These are phyloP conservation scores for Stellera chamaejasme DNA, from an alignment of 345 rosid species.

Conservation along the genomic window DNA sequence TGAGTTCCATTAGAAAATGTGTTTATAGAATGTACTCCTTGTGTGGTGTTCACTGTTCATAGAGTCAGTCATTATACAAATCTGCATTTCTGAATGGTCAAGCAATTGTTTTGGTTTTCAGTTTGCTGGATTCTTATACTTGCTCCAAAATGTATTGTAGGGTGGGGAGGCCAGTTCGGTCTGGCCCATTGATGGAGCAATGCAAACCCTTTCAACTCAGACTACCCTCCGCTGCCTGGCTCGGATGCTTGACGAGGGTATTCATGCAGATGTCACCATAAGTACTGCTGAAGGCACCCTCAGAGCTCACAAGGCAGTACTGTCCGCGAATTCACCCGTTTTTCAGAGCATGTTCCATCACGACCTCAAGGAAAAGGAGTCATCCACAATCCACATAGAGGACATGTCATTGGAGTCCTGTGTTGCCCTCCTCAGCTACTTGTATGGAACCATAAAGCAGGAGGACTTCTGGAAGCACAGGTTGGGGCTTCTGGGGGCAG, in stretches of 20 bases:
- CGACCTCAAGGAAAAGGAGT: constrained; percentile 83
- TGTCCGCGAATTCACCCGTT: constrained; percentile 82
- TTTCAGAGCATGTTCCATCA: constrained; percentile 90
- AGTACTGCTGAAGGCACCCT: constrained; percentile 67
- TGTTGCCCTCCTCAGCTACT: constrained; percentile 63
- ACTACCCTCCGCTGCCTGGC: constrained; percentile 66
- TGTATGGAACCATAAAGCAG: constrained; percentile 74
- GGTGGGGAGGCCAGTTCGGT: constrained; percentile 58
- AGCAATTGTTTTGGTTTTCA: no score
- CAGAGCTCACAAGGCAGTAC: constrained; percentile 78
- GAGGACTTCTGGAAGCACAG: constrained; percentile 95
- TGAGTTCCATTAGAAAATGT: constrained; percentile 27
- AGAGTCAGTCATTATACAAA: no score
- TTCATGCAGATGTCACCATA: constrained; percentile 71
- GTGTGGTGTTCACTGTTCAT: no score
- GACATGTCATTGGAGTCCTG: constrained; percentile 89
- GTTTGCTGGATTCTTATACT: no score
- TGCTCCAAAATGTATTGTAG: constrained; percentile 17
- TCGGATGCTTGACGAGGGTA: constrained; percentile 79
- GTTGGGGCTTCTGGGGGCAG: constrained; percentile 61
- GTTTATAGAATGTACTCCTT: no score
- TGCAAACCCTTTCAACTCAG: constrained; percentile 54
- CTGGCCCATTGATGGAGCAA: constrained; percentile 61
- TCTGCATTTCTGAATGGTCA: no score
- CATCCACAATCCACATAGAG: constrained; percentile 66